Percentiles rank a stretch among this genome's conserved stretches.
These are phyloP conservation scores for Bipolaris sorokiniana DNA, from an alignment of 2,329 filamentous ascomycete genomes.

Conservation along the genomic window DNA sequence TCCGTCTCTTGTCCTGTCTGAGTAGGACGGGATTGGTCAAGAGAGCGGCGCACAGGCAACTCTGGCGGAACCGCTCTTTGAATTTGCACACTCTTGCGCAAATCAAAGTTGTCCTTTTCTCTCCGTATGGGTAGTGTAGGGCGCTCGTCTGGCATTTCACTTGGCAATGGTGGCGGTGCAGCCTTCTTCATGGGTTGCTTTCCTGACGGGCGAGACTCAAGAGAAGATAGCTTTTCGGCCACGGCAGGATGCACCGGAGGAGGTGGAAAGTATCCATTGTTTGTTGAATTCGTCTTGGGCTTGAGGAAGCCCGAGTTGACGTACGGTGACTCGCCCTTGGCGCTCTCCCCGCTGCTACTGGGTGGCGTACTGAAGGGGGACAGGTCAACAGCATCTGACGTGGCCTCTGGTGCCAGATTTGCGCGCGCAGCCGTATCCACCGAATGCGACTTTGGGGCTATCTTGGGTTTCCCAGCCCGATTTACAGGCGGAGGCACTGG, in stretches of 20 bases:
- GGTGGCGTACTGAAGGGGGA: conserved; percentile 91
- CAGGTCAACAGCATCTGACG: conserved; percentile 54
- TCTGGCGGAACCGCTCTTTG: conserved; percentile 41
- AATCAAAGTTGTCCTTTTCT: conserved; percentile 42
- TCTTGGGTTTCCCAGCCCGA: conserved; percentile 77
- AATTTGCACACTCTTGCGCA: conserved; percentile 44
- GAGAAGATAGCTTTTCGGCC: conserved; percentile 31
- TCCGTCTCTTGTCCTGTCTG: conserved; percentile 33
- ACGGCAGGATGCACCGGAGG: conserved; percentile 40
- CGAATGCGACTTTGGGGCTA: conserved; percentile 57
- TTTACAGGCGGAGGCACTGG: conserved; percentile 74
- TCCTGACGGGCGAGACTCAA: conserved; percentile 28
- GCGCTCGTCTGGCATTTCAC: conserved; percentile 52
- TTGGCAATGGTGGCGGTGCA: conserved; percentile 22
- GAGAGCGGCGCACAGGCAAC: conserved; percentile 45
- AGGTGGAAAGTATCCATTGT: conserved; percentile 44
- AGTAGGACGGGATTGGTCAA: conserved; percentile 42
- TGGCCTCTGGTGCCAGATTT: conserved; percentile 50
- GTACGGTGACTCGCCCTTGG: conserved; percentile 38
- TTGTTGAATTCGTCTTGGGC: conserved; percentile 27
- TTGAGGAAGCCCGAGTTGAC: conserved; percentile 34
- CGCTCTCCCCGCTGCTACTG: conserved; percentile 71
- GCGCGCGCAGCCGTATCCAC: conserved; percentile 29
- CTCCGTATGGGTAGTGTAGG: conserved; percentile 57
- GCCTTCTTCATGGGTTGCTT: conserved; percentile 28